Percentiles rank a stretch among this genome's conserved stretches.
phyloP scores from a whole-genome alignment of 2,329 filamentous ascomycete genomes.

The Teratosphaeriaceae sp. region DNA sequence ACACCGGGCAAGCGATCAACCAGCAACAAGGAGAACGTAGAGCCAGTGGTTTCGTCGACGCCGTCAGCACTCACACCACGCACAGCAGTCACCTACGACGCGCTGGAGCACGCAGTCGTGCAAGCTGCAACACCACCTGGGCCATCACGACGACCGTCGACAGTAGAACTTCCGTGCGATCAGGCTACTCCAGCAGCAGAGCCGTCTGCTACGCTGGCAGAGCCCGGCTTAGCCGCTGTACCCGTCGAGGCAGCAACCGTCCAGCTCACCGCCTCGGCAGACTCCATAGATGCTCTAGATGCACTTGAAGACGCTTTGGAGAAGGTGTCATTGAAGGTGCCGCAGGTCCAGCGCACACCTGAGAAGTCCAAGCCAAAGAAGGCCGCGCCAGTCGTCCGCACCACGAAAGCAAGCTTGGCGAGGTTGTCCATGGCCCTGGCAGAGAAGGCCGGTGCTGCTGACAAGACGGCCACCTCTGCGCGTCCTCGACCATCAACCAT shows the following conservation, averaged over 20 bases:
- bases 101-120: conserved; percentile 20
- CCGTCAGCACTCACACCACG: conserved; percentile 3
- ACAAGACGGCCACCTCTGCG: conserved; percentile 6
- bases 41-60: conserved; percentile 10
- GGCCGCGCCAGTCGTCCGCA: conserved; percentile 20
- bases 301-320: conserved; percentile 47
- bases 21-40: conserved; percentile 29
- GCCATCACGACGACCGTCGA: conserved; percentile 4
- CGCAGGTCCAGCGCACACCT: conserved; percentile 25
- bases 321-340: conserved; percentile 30
- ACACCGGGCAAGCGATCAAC: conserved; percentile 21
- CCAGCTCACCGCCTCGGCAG: conserved; percentile 9
- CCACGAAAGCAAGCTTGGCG: conserved; percentile 27
- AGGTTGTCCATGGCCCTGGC: conserved; percentile 25
- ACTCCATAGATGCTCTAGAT: conserved; percentile 46
- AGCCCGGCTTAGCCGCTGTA: too few species aligned
- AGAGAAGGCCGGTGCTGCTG: conserved; percentile 17
- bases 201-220: conserved; percentile 3
- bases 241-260: not conserved
- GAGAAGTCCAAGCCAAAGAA: conserved; percentile 23
- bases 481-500: conserved; percentile 16
- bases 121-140: conserved; percentile 13
- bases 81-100: conserved; percentile 14
- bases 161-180: not conserved
- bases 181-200: not conserved